phyloP scores from a whole-genome alignment of 176 grass and related monocot species.

The Elymus sibiricus region DNA sequence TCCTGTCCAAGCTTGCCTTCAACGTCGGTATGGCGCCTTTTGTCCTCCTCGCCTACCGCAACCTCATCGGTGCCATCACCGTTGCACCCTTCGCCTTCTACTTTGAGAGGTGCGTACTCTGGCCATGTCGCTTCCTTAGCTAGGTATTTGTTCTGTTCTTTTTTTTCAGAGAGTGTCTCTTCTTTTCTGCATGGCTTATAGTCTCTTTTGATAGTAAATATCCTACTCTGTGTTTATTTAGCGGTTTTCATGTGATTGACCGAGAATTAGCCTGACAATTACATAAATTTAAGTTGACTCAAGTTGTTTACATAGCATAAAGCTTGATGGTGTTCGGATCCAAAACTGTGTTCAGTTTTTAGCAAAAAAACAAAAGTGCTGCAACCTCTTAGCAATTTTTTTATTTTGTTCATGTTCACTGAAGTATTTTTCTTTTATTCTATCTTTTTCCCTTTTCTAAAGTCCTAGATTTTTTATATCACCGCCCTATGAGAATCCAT shows the following conservation, averaged over 20 bases:
- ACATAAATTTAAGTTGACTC: neutral
- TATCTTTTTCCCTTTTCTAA: neutral
- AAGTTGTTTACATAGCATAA: neutral
- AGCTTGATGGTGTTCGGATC: neutral
- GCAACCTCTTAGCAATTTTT: neutral
- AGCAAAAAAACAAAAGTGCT: neutral
- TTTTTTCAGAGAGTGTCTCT: neutral
- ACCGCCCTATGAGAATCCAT: neutral
- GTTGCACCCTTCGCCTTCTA: slow-evolving; percentile 37
- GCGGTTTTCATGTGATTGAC: neutral
- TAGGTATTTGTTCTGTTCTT: neutral
- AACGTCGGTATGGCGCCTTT: slow-evolving; percentile 47
- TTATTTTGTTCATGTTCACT: neutral
- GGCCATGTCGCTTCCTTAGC: neutral
- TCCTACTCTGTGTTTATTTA: neutral
- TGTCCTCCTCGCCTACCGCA: slow-evolving; percentile 50
- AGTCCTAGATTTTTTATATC: neutral
- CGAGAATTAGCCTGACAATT: neutral
- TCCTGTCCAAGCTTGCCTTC: slow-evolving; percentile 41
- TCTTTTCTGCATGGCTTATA: neutral
- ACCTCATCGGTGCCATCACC: slow-evolving; percentile 25
- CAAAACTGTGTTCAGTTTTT: neutral
- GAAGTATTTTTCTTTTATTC: neutral
- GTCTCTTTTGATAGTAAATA: no score
- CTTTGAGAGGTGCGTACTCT: slow-evolving; percentile 32